Conservation (phyloP, 495 filamentous ascomycete species). For the Penicillium diatomitis region DNA sequence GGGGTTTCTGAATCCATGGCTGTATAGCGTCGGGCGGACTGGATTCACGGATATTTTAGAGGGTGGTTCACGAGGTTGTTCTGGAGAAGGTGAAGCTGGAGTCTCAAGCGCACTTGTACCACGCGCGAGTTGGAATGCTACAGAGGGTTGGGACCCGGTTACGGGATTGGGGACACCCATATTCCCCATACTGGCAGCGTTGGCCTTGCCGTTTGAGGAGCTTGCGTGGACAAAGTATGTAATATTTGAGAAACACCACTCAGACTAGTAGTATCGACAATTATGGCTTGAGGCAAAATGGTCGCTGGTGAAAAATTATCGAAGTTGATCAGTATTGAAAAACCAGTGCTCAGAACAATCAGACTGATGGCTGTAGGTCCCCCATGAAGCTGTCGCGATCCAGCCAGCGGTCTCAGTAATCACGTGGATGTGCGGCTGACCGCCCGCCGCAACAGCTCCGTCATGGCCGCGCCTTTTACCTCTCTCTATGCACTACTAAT, state of each 20-base stretch:
- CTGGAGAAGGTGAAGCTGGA: conserved; percentile 12
- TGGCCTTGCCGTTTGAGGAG: conserved; percentile 4
- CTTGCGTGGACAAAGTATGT: background rate
- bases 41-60: conserved; percentile 50
- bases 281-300: background rate
- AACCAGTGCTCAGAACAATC: too few species aligned
- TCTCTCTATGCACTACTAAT: too few species aligned
- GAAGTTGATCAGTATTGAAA: too few species aligned
- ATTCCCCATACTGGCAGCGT: conserved; percentile 9
- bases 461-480: conserved; percentile 7
- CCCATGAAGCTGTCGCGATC: background rate
- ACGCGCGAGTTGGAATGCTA: conserved; percentile 42
- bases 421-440: conserved; percentile 16
- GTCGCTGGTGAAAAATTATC: background rate
- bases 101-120: conserved; percentile 21
- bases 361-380: too few species aligned
- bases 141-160: conserved; percentile 27
- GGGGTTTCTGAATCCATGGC: conserved; percentile 58
- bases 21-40: conserved; percentile 39
- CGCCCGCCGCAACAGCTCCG: conserved; percentile 23
- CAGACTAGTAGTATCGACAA: background rate
- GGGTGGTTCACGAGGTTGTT: conserved; percentile 47
- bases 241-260: background rate
- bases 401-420: background rate
- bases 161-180: conserved; percentile 25